A percentile compares a stretch with the other conserved stretches of the same genome.
Evolutionary conservation across 208 protist species (phyloP).

Genomic region (Acanthamoeba sp.): DNA sequence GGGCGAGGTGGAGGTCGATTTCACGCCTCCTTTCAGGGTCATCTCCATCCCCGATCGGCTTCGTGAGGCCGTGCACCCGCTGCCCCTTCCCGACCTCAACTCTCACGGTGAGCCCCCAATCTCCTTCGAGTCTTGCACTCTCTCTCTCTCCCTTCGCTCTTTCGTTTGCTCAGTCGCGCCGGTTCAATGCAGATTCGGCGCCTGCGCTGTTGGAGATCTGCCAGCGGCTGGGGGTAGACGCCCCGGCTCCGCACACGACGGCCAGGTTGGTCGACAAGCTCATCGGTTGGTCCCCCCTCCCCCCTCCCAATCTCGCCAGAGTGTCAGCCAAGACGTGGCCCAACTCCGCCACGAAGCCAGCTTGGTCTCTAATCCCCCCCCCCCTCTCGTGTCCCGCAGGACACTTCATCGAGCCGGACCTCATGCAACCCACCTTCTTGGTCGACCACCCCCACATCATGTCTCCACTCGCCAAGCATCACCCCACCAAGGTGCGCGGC

Average conservation of each 20-base stretch:
- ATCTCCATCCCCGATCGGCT: constrained; percentile 97
- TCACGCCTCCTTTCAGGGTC: constrained; percentile 98
- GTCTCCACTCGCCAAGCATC: constrained; percentile 78
- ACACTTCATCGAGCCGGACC: constrained; percentile 93
- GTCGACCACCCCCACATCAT: constrained; percentile 93
- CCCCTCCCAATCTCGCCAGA: too few species aligned
- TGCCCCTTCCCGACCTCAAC: constrained; percentile 86
- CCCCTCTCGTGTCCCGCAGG: constrained; percentile 92
- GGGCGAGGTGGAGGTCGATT: constrained; percentile 96
- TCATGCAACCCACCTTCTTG: constrained; percentile 96
- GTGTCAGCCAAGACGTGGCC: too few species aligned
- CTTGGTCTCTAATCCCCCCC: too few species aligned
- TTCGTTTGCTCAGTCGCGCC: too few species aligned
- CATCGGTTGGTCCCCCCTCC: too few species aligned
- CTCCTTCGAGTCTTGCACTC: too few species aligned
- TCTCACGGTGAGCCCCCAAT: constrained; percentile 88
- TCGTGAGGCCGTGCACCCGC: constrained; percentile 94
- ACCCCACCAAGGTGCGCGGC: constrained; percentile 3
- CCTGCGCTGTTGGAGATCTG: constrained; percentile 94
- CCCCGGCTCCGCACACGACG: constrained; percentile 95
- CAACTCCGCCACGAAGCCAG: too few species aligned
- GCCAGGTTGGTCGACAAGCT: constrained; percentile 98
- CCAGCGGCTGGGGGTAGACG: constrained; percentile 95
- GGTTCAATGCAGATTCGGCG: too few species aligned
- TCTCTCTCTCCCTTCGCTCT: too few species aligned